Evolutionary conservation across 352 stramenopile genomes (phyloP), one percentile per base, ranked within the genome.

Genomic region (Phytophthora foliorum): DNA sequence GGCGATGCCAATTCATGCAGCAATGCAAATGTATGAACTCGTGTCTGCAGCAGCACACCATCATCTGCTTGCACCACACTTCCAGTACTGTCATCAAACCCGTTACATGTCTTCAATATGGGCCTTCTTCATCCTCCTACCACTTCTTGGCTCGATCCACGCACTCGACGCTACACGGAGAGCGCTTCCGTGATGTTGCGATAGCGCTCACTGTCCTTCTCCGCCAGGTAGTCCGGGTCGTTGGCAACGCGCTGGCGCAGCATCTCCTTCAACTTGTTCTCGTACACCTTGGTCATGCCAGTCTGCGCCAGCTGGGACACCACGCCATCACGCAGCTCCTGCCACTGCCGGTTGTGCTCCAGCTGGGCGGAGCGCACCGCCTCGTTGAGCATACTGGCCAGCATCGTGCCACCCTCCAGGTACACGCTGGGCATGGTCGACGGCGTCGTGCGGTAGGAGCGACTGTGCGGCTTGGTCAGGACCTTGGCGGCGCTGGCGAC

Each of bases 311-410:
- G 51, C 38, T 91, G 75, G 11, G 78, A 85, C 19, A 86, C 78
- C 6, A 92, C 63, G 25, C 76, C 81, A 22, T 88, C 76, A 25
- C 76, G 75, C 48, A 88, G 75, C 59, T 83, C 53, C 50, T 68
- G 77, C 85, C 85, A 93, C 63, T 68, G 75, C 9, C 56, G 38
- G 65, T 80, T 86, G 58, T 87, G 75, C 49, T 93, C 85, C 58
- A 84, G 74, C 14, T 83, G 78, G 17, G 80, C 72, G 9, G 77
- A 80, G 17, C 87, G 83, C 38, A 94, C 87, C 4, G 81, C 77
- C 41, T 91, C 81, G 39, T 88, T 83, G 16, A 94, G 67, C 55
- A 93, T 60, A 27, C 72, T 89, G 38, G 74, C 80, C 11, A 93
- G 66, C 71, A 94, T 76, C 50, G 84, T 89, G 24, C 81, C 77